Base-by-base conservation (phyloP, 352 stramenopile genomes). In the Phytopythium montanum region DNA sequence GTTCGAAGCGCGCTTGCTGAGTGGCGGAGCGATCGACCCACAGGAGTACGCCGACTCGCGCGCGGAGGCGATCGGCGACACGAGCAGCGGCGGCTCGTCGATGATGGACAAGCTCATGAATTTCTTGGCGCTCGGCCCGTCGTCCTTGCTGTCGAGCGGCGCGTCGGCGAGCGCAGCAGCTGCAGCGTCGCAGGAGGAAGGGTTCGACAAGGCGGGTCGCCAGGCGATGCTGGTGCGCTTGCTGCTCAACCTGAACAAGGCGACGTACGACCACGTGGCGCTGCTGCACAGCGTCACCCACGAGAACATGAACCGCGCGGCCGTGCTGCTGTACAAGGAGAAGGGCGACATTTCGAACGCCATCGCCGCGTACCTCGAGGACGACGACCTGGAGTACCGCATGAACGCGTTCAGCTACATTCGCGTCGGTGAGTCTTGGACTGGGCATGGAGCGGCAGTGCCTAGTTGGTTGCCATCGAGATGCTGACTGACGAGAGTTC, bases 81-180 rank as follows among this genome's bases (percentile, higher is more conserved):
- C 70, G 41, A 71, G 65, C 12, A 59, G 42, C 16, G 54, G 54
- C 29, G 75, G 78, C 19, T 65, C 64, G 31, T 88, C 75, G 2
- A 92, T 95, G 83, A 94, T 95, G 84, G 80, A 95, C 60, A 92
- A 83, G 38, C 60, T 95, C 42, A 92, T 95, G 86, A 92, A 90
- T 60, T 95, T 95, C 61, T 61, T 95, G 26, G 86, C 86, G 38
- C 71, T 91, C 19, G 86, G 86, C 3, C 82, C 86, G 34, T 75
- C 81, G 19, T 90, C 84, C 2, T 67, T 95, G 16, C 59, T 84
- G 21, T 72, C 77, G 10, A 73, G 73, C 44, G 61, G 59, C 9
- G 66, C 66, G 5, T 78, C 73, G 13, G 54, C 34, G n/a, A 64
- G 41, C 12, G 38, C 54, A 0, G 65, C 61, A 3, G 53, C 45